Conservation (phyloP, 1,284 basidiomycete species). For the Moesziomyces aphidis region DNA sequence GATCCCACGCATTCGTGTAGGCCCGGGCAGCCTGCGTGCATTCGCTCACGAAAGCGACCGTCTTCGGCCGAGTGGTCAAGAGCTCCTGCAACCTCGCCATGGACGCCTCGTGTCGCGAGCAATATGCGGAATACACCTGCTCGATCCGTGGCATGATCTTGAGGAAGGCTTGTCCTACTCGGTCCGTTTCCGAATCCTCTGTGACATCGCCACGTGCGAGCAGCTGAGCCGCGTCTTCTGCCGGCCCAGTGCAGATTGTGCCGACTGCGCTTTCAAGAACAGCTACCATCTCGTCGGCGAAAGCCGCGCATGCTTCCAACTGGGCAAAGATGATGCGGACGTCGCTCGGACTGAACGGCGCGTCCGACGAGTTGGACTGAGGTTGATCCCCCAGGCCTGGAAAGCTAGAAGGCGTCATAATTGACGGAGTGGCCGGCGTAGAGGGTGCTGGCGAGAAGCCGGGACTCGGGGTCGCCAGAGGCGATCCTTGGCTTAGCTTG, state of each 20-base stretch:
- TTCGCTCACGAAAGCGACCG: constrained; percentile 64
- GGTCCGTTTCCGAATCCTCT: constrained; percentile 70
- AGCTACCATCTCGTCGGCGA: constrained; percentile 76
- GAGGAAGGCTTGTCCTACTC: constrained; percentile 82
- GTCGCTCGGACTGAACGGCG: constrained; percentile 77
- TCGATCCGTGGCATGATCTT: constrained; percentile 81
- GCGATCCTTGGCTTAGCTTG: constrained; percentile 8
- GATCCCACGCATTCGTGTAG: constrained; percentile 87
- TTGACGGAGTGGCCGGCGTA: constrained; percentile 23
- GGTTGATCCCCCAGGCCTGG: constrained; percentile 5
- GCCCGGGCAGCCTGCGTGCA: constrained; percentile 65
- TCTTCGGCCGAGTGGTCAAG: constrained; percentile 51
- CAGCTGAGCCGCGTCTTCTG: constrained; percentile 31
- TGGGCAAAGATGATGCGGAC: constrained; percentile 82
- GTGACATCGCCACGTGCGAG: constrained; percentile 20
- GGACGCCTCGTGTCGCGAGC: constrained; percentile 83
- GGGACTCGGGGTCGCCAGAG: constrained; percentile 2
- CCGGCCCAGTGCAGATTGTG: constrained; percentile 21
- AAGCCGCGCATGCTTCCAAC: constrained; percentile 78
- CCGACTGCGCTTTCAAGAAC: constrained; percentile 69
- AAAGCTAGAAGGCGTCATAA: constrained; percentile 10
- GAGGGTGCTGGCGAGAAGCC: constrained; percentile 17
- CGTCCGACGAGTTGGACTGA: constrained; percentile 15
- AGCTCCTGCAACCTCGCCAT: constrained; percentile 73
- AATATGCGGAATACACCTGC: constrained; percentile 84